Percentiles rank a stretch among this genome's conserved stretches.
Conservation (phyloP, 768 basidiomycete genomes). For the Neoboletus brunneissimus region DNA sequence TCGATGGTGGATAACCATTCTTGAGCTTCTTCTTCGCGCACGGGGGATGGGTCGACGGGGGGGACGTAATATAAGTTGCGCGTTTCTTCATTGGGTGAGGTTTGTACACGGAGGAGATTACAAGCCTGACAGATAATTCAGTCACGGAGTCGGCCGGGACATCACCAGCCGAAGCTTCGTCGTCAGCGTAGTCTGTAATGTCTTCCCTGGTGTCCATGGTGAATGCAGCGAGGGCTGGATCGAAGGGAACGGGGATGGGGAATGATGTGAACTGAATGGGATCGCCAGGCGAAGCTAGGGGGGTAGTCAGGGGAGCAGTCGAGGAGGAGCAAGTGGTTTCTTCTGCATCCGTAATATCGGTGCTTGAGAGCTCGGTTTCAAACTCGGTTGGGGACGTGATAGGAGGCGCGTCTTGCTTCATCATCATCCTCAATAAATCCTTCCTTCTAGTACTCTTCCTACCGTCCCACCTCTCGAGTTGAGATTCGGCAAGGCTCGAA, state of each 20-base stretch:
- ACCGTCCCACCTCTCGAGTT: conserved; percentile 35
- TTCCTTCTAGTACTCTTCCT: conserved; percentile 37
- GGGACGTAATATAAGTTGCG: conserved; percentile 31
- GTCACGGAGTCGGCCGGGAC: not conserved
- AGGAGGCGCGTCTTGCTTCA: conserved; percentile 30
- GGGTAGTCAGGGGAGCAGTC: conserved; percentile 1
- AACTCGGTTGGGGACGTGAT: conserved; percentile 37
- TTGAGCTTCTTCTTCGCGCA: conserved; percentile 26
- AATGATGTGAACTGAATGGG: not conserved
- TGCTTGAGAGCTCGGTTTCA: conserved; percentile 37
- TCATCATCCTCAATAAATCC: conserved; percentile 20
- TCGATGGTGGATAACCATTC: conserved; percentile 21
- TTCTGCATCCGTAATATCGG: conserved; percentile 40
- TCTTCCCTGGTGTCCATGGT: conserved; percentile 48
- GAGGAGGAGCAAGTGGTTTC: conserved; percentile 20
- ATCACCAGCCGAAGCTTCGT: conserved; percentile 11
- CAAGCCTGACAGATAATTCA: conserved; percentile 51
- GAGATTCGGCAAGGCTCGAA: conserved; percentile 33
- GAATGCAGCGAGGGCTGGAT: conserved; percentile 36
- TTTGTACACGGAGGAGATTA: conserved; percentile 71
- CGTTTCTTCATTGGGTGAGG: conserved; percentile 61
- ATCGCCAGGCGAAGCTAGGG: conserved; percentile 6
- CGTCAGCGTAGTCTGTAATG: conserved; percentile 31
- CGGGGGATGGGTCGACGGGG: conserved; percentile 7
- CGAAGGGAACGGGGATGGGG: conserved; percentile 24